Evolutionary conservation across 176 grass and related monocot species (phyloP), one percentile per base, ranked within the genome.

Genomic region (Elymus sibiricus): DNA sequence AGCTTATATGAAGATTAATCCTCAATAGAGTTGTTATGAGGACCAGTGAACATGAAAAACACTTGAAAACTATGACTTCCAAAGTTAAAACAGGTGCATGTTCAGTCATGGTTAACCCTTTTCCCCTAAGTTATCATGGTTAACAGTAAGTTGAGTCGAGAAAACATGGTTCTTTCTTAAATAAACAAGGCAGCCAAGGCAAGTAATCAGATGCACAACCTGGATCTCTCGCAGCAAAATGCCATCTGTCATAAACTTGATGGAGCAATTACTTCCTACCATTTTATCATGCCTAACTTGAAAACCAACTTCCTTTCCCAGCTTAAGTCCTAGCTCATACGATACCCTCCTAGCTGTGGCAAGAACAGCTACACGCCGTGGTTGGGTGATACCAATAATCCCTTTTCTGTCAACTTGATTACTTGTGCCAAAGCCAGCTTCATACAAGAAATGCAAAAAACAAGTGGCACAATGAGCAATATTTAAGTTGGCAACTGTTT

Each of bases 321-420:
- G 11, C 37, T 42, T 42, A 71, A 71, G 37, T 42, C 37, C 37
- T 42, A 71, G 22, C 68, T 71, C 68, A 71, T 42, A 24, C 10
- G 21, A 42, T 13, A 71, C 21, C 7, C 37, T 70, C 35, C 5
- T 71, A 24, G 68, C 21, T 71, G 68, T 25, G 5, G 68, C 19
- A 70, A 70, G 19, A 70, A 40, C 68, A 40, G 21, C 35, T 40
- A 70, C 37, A 70, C 68, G 19, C 19, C 34, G 32, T 70, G 67
- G 67, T 70, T 70, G 35, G 35, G 67, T 70, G 67, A 70, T 70
- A 40, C 67, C 35, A 70, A 70, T 70, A 39, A 70, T 70, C 35
- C 67, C 67, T 70, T 40, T 70, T 70, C 35, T 24, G 21, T 40
- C 67, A 9, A 21, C 8, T 38, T 17, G 32, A 69, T 22, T 69